Percentiles rank a stretch among this genome's conserved stretches.
Conservation (phyloP, 2,329 filamentous ascomycete species). For the Davidsoniella eucalypti region DNA sequence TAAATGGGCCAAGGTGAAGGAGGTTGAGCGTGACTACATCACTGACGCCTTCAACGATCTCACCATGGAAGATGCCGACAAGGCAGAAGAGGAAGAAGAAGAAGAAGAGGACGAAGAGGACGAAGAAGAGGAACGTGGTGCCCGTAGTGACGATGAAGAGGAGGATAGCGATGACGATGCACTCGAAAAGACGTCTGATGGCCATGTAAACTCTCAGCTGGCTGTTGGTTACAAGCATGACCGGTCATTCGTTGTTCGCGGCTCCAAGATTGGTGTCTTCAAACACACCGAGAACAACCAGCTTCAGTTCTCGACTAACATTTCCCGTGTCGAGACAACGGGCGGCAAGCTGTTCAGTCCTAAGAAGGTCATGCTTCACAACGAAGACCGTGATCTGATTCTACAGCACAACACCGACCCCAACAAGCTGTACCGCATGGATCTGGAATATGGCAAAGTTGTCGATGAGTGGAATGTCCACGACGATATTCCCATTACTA, state of each 20-base stretch:
- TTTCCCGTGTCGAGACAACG: slow-evolving; percentile 85
- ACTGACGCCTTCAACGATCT: slow-evolving; percentile 90
- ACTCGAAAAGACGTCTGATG: slow-evolving; percentile 50
- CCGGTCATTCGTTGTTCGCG: slow-evolving; percentile 88
- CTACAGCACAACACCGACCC: slow-evolving; percentile 70
- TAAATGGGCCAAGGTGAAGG: slow-evolving; percentile 88
- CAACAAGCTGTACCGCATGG: slow-evolving; percentile 91
- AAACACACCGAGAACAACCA: slow-evolving; percentile 88
- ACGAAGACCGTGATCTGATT: slow-evolving; percentile 78
- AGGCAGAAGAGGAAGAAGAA: slow-evolving; percentile 28
- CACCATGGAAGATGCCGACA: slow-evolving; percentile 62
- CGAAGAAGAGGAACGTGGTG: slow-evolving; percentile 36
- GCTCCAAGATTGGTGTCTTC: slow-evolving; percentile 97
- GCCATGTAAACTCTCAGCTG: slow-evolving; percentile 80
- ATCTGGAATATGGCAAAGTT: slow-evolving; percentile 92
- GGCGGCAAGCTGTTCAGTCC: slow-evolving; percentile 78
- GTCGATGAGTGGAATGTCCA: slow-evolving; percentile 98
- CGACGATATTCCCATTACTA: slow-evolving; percentile 83
- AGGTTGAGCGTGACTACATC: slow-evolving; percentile 85
- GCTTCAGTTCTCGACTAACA: slow-evolving; percentile 90
- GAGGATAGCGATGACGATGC: slow-evolving; percentile 50
- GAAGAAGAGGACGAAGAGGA: slow-evolving; percentile 39
- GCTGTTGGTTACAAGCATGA: slow-evolving; percentile 96
- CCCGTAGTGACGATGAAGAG: slow-evolving; percentile 63
- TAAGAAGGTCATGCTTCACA: slow-evolving; percentile 92